A percentile compares a stretch with the other conserved stretches of the same genome.
Conservation (phyloP, 1,139 yeast genomes). For the Arxiozyma heterogenica region DNA sequence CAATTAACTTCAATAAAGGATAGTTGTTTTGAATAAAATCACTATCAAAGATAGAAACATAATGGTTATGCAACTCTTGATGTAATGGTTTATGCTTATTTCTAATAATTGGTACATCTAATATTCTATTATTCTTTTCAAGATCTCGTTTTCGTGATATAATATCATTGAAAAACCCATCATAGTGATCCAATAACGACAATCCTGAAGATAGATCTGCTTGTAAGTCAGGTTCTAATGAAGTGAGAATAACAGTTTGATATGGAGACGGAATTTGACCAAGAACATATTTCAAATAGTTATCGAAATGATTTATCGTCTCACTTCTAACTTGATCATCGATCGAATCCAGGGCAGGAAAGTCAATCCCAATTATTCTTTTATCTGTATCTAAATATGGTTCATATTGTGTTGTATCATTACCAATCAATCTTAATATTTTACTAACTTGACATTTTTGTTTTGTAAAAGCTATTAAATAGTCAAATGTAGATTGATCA, state of each 20-base stretch:
- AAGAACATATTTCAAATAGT: constrained; percentile 40
- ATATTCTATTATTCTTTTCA: constrained; percentile 45
- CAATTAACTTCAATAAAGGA: constrained; percentile 13
- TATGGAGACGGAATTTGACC: constrained; percentile 65
- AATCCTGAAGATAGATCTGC: neutral
- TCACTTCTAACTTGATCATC: constrained; percentile 25
- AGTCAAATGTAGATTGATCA: constrained; percentile 31
- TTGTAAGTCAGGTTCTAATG: constrained; percentile 15
- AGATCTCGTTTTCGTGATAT: constrained; percentile 13
- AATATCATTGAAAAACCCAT: constrained; percentile 28
- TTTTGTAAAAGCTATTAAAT: constrained; percentile 14
- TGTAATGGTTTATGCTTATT: constrained; percentile 28
- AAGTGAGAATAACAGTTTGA: constrained; percentile 45
- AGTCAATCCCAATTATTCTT: constrained; percentile 49
- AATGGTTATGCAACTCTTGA: constrained; percentile 9
- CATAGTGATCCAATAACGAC: constrained; percentile 2
- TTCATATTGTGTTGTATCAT: constrained; percentile 17
- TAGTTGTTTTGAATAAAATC: constrained; percentile 20
- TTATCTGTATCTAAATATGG: constrained; percentile 51
- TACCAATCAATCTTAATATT: constrained; percentile 15
- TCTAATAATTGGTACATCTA: constrained; percentile 30
- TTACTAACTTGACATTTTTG: constrained; percentile 20
- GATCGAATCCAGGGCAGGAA: constrained; percentile 34
- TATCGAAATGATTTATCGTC: constrained; percentile 40
- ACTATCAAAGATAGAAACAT: constrained; percentile 16